Percentiles rank a stretch among this genome's conserved stretches.
Evolutionary conservation across 148 eudicot species (phyloP).

Genomic region (Oxyria digyna): DNA sequence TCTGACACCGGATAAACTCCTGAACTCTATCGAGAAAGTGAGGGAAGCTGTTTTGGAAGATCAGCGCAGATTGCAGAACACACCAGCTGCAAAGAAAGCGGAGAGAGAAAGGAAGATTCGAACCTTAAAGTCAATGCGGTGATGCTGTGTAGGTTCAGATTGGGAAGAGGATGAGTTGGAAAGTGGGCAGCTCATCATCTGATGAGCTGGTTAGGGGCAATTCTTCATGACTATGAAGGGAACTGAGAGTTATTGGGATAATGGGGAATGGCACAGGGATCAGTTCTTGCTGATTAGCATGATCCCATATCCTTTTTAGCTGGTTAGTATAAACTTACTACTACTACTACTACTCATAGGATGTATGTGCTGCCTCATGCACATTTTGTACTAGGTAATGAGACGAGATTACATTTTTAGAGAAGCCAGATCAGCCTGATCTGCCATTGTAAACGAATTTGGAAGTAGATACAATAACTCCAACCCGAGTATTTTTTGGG

Average conservation of each 20-base stretch:
- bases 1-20: constrained; percentile 41
- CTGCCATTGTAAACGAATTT: not conserved
- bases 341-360: not conserved
- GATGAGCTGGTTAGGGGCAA: not conserved
- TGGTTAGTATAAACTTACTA: not conserved
- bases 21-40: constrained; percentile 65
- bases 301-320: not conserved
- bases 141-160: not conserved
- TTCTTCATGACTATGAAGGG: constrained; percentile 8
- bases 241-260: not conserved
- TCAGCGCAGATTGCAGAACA: constrained; percentile 35
- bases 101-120: constrained; percentile 52
- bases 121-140: constrained; percentile 66
- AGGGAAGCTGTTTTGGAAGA: constrained; percentile 64
- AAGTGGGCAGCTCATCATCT: constrained; percentile 6
- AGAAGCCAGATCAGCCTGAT: constrained; percentile 4
- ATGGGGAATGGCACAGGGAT: constrained; percentile 9
- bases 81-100: constrained; percentile 63
- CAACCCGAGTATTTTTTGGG: not conserved
- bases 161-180: not conserved
- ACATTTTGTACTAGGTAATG: constrained; percentile 1
- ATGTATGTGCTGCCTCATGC: constrained; percentile 4
- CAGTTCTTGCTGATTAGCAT: constrained; percentile 5
- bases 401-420: not conserved
- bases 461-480: not conserved